Percentiles rank a stretch among this genome's conserved stretches.
Evolutionary conservation across 768 basidiomycete species (phyloP).

Genomic region (Tricholoma sp.): DNA sequence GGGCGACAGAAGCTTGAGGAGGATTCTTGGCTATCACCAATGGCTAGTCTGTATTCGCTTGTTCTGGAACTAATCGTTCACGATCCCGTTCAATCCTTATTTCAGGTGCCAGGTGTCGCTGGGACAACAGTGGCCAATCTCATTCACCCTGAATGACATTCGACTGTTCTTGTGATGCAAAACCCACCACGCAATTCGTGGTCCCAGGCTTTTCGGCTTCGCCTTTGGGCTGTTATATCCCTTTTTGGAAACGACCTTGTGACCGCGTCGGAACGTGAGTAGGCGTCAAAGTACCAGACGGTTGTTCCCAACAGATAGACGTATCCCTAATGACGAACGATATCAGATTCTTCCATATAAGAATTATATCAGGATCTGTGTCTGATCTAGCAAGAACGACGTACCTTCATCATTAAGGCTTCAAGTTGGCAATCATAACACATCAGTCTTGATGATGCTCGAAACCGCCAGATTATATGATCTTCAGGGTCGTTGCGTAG

Average conservation of each 20-base stretch:
- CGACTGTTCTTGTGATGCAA: not conserved
- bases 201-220: not conserved
- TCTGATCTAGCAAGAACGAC: conserved; percentile 2
- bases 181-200: not conserved
- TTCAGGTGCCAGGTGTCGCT: not conserved
- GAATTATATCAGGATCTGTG: not conserved
- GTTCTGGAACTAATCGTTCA: not conserved
- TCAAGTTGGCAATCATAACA: not conserved
- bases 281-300: not conserved
- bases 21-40: not conserved
- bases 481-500: not conserved
- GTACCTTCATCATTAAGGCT: not conserved
- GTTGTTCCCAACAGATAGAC: not conserved
- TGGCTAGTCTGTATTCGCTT: not conserved
- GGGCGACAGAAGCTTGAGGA: not conserved
- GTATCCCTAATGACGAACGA: not conserved
- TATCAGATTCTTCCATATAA: not conserved
- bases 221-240: not conserved
- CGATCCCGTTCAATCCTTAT: not conserved
- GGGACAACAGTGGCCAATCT: not conserved
- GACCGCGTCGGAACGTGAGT: not conserved
- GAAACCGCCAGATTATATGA: not conserved
- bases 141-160: not conserved
- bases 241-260: not conserved
- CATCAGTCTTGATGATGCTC: not conserved